A percentile compares a stretch with the other conserved stretches of the same genome.
Evolutionary conservation across 805 yeast species (phyloP).

Genomic region (Yamadazyma nakazawae): DNA sequence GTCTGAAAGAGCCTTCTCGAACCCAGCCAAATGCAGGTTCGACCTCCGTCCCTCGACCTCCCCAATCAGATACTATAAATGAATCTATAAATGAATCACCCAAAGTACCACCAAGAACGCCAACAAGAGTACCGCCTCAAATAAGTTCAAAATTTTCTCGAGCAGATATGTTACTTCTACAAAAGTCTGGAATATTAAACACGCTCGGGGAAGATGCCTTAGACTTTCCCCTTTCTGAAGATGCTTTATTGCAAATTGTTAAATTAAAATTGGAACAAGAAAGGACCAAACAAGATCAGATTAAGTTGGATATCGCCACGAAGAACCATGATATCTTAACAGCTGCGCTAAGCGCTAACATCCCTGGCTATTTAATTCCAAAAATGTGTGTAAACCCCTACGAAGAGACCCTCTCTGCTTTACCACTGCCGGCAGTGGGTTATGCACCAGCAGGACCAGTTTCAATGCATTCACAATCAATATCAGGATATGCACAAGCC

Average conservation of each 20-base stretch:
- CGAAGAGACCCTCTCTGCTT: background rate
- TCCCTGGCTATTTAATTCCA: slow-evolving; percentile 67
- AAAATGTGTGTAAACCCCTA: slow-evolving; percentile 41
- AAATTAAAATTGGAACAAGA: slow-evolving; percentile 70
- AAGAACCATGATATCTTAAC: slow-evolving; percentile 61
- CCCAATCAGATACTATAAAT: background rate
- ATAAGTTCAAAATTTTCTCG: background rate
- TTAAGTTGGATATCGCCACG: slow-evolving; percentile 59
- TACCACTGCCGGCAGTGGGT: slow-evolving; percentile 7
- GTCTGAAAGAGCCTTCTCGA: background rate
- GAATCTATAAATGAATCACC: background rate
- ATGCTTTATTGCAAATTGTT: slow-evolving; percentile 56
- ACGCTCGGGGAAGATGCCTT: slow-evolving; percentile 53
- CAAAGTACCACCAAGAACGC: background rate
- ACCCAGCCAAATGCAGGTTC: background rate
- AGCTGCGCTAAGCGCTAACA: slow-evolving; percentile 54
- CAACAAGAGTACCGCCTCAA: background rate
- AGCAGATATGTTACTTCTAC: slow-evolving; percentile 1
- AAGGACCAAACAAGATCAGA: slow-evolving; percentile 74
- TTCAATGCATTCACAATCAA: slow-evolving; percentile 8
- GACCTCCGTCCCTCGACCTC: background rate
- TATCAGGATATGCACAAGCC: background rate
- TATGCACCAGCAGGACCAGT: slow-evolving; percentile 8
- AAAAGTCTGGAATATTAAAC: slow-evolving; percentile 21
- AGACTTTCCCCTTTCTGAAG: slow-evolving; percentile 54